phyloP scores from a whole-genome alignment of 2,329 filamentous ascomycete genomes.

The Colletotrichum tabaci region DNA sequence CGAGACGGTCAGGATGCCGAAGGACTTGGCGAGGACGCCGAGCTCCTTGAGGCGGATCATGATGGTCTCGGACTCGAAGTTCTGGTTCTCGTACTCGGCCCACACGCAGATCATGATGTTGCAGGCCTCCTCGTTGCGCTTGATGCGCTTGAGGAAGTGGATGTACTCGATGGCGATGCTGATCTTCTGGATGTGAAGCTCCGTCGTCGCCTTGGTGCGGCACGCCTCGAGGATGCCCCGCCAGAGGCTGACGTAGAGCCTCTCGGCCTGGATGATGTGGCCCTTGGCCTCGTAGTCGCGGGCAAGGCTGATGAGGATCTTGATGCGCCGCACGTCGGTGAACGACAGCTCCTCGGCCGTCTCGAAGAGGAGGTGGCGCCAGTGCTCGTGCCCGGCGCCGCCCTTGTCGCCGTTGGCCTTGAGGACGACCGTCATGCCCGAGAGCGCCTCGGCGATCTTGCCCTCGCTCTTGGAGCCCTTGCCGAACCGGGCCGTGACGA shows the following conservation, averaged over 20 bases:
- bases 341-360: constrained; percentile 53
- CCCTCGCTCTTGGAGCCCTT: constrained; percentile 50
- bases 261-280: constrained; percentile 54
- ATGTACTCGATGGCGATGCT: constrained; percentile 56
- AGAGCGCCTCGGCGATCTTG: constrained; percentile 51
- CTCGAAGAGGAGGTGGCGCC: constrained; percentile 51
- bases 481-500: constrained; percentile 51
- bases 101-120: constrained; percentile 58
- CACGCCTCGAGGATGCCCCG: constrained; percentile 53
- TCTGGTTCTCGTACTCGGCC: constrained; percentile 57
- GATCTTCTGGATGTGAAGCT: constrained; percentile 55
- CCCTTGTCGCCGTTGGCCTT: constrained; percentile 44
- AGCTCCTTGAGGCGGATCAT: constrained; percentile 55
- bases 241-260: constrained; percentile 58
- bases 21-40: constrained; percentile 50
- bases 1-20: constrained; percentile 53
- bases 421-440: constrained; percentile 53
- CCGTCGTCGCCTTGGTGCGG: constrained; percentile 48
- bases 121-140: constrained; percentile 54
- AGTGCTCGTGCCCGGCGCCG: constrained; percentile 44
- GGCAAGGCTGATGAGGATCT: constrained; percentile 54
- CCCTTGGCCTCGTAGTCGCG: constrained; percentile 52
- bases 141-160: constrained; percentile 50
- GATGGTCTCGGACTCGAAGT: constrained; percentile 51
- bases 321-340: constrained; percentile 51